These are phyloP conservation scores for Carex parvula DNA, from an alignment of 176 grass and related monocot species.

Conservation along the genomic window DNA sequence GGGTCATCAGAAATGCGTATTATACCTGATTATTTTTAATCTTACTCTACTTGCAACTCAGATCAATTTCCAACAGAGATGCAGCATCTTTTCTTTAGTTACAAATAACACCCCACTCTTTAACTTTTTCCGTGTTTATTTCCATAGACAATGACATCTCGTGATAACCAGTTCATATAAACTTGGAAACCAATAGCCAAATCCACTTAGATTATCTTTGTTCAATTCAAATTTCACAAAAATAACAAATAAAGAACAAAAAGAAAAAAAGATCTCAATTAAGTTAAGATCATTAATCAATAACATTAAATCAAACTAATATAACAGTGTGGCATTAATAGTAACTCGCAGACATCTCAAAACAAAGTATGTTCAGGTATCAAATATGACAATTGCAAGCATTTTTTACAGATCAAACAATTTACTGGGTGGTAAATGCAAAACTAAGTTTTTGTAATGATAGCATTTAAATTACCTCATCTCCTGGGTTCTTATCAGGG, in stretches of 20 bases:
- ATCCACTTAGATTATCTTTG: not conserved
- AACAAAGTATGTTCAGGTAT: not conserved
- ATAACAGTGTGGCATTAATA: not conserved
- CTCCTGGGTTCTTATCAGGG: constrained; percentile 95
- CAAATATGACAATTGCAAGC: not conserved
- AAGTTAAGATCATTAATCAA: not conserved
- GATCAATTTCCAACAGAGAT: not conserved
- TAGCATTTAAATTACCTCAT: constrained; percentile 46
- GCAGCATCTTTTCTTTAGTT: not conserved
- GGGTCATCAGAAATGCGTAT: too few species aligned
- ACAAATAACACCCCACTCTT: not conserved
- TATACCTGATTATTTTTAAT: not conserved
- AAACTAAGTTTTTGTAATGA: not conserved
- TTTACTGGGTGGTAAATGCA: not conserved
- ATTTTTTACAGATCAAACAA: not conserved
- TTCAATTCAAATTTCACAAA: not conserved
- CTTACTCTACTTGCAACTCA: not conserved
- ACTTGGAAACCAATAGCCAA: not conserved
- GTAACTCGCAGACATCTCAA: not conserved
- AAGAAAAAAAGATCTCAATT: not conserved
- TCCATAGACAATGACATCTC: not conserved
- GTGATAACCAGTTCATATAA: not conserved
- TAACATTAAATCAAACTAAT: too few species aligned
- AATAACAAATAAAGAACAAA: not conserved
- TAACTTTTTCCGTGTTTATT: not conserved